A percentile compares a stretch with the other conserved stretches of the same genome.
These are phyloP conservation scores for Metrosideros polymorpha DNA, from an alignment of 441 rosid genomes.

Conservation along the genomic window DNA sequence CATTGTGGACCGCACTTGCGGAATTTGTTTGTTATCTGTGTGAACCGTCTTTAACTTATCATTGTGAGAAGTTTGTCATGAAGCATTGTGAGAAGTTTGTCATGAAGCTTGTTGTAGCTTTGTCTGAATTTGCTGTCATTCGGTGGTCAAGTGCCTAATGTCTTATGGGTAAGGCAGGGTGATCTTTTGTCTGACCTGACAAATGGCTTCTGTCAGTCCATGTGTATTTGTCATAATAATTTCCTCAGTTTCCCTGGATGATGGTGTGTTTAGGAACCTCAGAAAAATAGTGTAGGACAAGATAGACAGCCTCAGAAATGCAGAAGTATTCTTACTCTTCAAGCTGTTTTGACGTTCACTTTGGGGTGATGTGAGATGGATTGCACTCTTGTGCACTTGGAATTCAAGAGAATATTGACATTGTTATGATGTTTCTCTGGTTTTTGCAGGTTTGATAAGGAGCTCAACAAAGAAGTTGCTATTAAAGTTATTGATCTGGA, in stretches of 20 bases:
- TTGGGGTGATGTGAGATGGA: background rate
- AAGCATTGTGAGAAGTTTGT: background rate
- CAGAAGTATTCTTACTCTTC: background rate
- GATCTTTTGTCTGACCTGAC: background rate
- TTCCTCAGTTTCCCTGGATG: background rate
- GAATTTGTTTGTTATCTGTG: background rate
- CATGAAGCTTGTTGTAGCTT: background rate
- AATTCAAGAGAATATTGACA: background rate
- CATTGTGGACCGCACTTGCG: background rate
- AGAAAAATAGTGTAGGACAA: background rate
- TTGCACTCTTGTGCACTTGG: background rate
- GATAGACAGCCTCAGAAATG: background rate
- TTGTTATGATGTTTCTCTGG: slow-evolving; percentile 10
- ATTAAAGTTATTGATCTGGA: slow-evolving; percentile 99
- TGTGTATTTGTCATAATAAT: background rate
- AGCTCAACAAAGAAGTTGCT: slow-evolving; percentile 92
- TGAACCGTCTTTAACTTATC: background rate
- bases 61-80: background rate
- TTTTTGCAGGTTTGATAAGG: slow-evolving; percentile 83
- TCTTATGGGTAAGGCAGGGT: background rate
- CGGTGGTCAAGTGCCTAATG: background rate
- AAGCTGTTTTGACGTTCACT: background rate
- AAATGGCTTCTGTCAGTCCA: background rate
- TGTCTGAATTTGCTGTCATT: background rate
- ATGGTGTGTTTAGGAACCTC: background rate